Evolutionary conservation across 352 stramenopile genomes (phyloP).

Genomic region (Phytophthora quininea): DNA sequence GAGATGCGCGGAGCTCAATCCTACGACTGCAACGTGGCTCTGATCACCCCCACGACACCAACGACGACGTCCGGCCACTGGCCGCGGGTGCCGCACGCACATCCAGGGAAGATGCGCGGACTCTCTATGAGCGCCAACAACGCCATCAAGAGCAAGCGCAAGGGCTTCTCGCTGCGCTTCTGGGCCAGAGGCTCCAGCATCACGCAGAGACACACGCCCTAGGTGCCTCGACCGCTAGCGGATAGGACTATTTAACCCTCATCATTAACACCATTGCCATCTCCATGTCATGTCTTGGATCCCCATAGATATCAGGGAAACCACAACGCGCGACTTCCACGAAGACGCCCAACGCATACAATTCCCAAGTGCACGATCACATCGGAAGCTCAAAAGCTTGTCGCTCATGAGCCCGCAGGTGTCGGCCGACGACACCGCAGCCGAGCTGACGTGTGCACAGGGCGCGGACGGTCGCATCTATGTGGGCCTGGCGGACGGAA

Average conservation of each 20-base stretch:
- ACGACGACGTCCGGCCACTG: slow-evolving; percentile 23
- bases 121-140: slow-evolving; percentile 65
- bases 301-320: no score
- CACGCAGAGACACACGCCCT: slow-evolving; percentile 23
- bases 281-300: not conserved
- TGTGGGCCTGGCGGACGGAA: slow-evolving; percentile 34
- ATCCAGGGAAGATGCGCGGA: slow-evolving; percentile 54
- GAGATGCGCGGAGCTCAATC: slow-evolving; percentile 25
- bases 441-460: slow-evolving; percentile 33
- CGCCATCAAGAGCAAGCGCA: slow-evolving; percentile 62
- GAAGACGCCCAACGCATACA: not conserved
- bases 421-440: not conserved
- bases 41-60: slow-evolving; percentile 34
- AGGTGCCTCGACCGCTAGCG: slow-evolving; percentile 10
- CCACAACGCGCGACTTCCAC: not conserved
- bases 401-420: not conserved
- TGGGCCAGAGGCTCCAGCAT: slow-evolving; percentile 44
- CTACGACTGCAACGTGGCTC: slow-evolving; percentile 37
- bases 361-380: not conserved
- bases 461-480: slow-evolving; percentile 25
- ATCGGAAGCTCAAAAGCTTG: not conserved
- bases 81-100: slow-evolving; percentile 41
- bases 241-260: slow-evolving; percentile 47
- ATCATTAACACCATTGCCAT: no score
- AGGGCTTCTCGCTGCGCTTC: slow-evolving; percentile 70